Evolutionary conservation across 805 yeast species (phyloP).

Genomic region (Metschnikowia arizonensis): DNA sequence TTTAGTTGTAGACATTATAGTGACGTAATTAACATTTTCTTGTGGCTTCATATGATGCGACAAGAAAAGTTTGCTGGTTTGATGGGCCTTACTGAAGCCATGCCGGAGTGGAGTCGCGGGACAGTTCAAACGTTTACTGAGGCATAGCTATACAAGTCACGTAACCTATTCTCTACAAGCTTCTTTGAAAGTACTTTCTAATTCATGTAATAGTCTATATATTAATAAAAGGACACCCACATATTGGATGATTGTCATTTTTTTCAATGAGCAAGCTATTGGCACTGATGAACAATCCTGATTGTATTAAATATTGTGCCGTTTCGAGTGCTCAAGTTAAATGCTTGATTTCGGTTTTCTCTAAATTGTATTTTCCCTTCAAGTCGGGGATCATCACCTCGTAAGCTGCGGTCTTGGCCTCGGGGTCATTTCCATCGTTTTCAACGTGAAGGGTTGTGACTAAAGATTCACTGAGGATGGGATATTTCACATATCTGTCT

Average conservation of each 20-base stretch:
- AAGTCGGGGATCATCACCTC: conserved; percentile 68
- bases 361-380: conserved; percentile 30
- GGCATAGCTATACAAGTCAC: neutral
- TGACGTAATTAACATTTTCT: neutral
- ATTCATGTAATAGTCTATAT: neutral
- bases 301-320: neutral
- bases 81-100: neutral
- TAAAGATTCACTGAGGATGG: conserved; percentile 52
- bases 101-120: neutral
- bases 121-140: neutral
- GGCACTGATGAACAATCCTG: neutral
- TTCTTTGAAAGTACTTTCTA: neutral
- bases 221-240: neutral
- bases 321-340: conserved; percentile 7
- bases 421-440: conserved; percentile 44
- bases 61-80: neutral
- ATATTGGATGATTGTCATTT: neutral
- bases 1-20: neutral
- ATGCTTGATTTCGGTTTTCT: conserved; percentile 33
- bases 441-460: conserved; percentile 75
- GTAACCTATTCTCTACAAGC: neutral
- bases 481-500: conserved; percentile 45
- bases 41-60: neutral
- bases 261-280: neutral
- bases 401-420: conserved; percentile 58